Base-by-base conservation (phyloP, 495 filamentous ascomycete species). In the Neurospora hispaniola region DNA sequence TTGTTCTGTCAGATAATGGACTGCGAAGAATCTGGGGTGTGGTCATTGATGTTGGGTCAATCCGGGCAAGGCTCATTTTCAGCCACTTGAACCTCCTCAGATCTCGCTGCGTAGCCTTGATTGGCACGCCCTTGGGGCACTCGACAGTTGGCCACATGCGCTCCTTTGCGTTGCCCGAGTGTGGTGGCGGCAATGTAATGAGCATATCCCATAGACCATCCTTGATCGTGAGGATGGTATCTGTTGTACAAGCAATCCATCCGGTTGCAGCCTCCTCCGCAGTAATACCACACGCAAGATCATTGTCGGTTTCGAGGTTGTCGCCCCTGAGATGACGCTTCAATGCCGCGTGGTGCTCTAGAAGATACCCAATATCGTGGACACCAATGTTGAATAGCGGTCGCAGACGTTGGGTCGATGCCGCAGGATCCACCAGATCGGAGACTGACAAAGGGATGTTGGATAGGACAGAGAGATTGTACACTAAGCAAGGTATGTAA, bases 221-320 rank as follows among this genome's bases (percentile, higher is more conserved):
- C 80, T 98, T 99, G 81, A 92, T 91, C 72, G 87, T 88, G 43
- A 99, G 86, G 70, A 99, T 92, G 77, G 90, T 94, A 80, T 99
- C 96, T 31, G 96, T 98, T 41, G 94, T 96, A 80, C 94, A 98
- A 1, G 96, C 96, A 66, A 97, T 88, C 94, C 94, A 98, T 14
- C 92, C 90, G 1, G 88, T 84, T 12, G 87, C 86, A 31, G 82
- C 79, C 43, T 90, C 90, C 14, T 85, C 81, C 20, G 74, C 66
- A 68, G 70, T 46, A 41, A 66, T 66, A 35, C 6, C 35, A 18
- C 27, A 66, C 39, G 71, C 70, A 8, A 73, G 68, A 16, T 73
- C 71, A 66, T 77, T 73, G 16, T 72, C 71, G 54, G 54, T 18
- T 35, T 66, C 54, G 35, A 35, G 54, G 38, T 80, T 77, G 12